Evolutionary conservation across 192 early-diverging fungal species (phyloP).

Genomic region (Pilaira anomala): DNA sequence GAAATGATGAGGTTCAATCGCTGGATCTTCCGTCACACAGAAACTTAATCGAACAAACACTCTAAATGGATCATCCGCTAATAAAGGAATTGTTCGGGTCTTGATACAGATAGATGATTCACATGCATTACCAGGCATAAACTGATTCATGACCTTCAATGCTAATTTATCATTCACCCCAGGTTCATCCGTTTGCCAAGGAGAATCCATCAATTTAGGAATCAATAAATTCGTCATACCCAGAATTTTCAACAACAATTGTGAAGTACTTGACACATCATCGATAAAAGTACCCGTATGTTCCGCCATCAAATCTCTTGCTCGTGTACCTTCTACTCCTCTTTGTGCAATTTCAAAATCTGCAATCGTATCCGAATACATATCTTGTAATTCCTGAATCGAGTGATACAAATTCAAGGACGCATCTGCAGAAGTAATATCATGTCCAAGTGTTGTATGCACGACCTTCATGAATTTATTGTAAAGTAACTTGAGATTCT

Average conservation of each 20-base stretch:
- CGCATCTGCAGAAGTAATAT: not conserved
- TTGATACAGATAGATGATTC: not conserved
- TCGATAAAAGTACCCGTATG: slow-evolving; percentile 58
- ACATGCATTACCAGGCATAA: not conserved
- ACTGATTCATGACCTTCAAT: not conserved
- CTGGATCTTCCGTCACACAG: slow-evolving; percentile 18
- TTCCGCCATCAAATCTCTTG: slow-evolving; percentile 25
- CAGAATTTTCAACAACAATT: slow-evolving; percentile 69
- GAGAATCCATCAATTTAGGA: slow-evolving; percentile 9
- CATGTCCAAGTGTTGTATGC: not conserved
- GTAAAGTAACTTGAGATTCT: slow-evolving; percentile 4
- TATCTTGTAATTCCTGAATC: slow-evolving; percentile 48
- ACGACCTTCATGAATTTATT: slow-evolving; percentile 6
- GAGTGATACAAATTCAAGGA: slow-evolving; percentile 14
- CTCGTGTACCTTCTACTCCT: slow-evolving; percentile 51
- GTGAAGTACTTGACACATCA: slow-evolving; percentile 55
- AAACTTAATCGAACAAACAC: slow-evolving; percentile 62
- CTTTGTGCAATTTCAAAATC: slow-evolving; percentile 70
- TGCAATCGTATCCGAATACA: slow-evolving; percentile 67
- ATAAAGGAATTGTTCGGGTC: slow-evolving; percentile 41
- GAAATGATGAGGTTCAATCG: slow-evolving; percentile 60
- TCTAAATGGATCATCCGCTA: slow-evolving; percentile 70
- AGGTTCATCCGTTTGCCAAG: not conserved
- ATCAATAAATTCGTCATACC: slow-evolving; percentile 44
- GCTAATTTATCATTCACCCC: slow-evolving; percentile 7